Base-by-base conservation (phyloP, 169 alveolate species). In the Eimeria falciformis region DNA sequence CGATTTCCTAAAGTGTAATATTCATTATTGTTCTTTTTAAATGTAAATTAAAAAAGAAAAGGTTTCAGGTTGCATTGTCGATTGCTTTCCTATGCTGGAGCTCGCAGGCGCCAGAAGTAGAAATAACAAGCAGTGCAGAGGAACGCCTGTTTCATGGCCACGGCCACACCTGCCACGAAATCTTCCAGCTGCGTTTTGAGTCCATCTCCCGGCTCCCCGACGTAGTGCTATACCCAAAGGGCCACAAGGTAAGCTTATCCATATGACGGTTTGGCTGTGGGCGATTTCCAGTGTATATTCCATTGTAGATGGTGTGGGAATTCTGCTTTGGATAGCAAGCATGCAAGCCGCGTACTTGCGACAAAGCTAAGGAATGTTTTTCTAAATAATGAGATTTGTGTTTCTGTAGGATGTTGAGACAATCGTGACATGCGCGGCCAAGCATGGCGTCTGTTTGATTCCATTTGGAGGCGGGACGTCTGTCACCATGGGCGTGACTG, bases 401-500 rank as follows among this genome's bases (percentile, higher is more conserved):
- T 47, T 81, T 12, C 92, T 93, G n/a, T 90, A 93, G 53, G 91
- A 96, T 73, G 97, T 95, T 37, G 96, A 95, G 92, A 65, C 53
- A 18, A 23, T 91, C 7, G 96, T 96, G 0, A 27, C 75, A 75
- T 69, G 91, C 45, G 98, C 98, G 1, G 37, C 50, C 33, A 83
- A 93, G 84, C 94, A 92, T 46, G 90, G 94, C 58, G 97, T 95
- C 0, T 93, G 81, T 21, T 69, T 96, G 17, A 83, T 95, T 6
- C 97, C 97, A 1, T 96, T 92, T 81, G 98, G 98, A 45, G 98
- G 98, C 40, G 98, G 98, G 21, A 96, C 97, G 45, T 95, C 95
- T 89, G 98, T 96, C 25, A 95, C 97, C 23, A 94, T 94, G 50
- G 95, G 97, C 29, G 62, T 96, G 18, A 14, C 46, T 14, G 79